Base-by-base conservation (phyloP, 495 filamentous ascomycete genomes). In the Penicillium turbatum region DNA sequence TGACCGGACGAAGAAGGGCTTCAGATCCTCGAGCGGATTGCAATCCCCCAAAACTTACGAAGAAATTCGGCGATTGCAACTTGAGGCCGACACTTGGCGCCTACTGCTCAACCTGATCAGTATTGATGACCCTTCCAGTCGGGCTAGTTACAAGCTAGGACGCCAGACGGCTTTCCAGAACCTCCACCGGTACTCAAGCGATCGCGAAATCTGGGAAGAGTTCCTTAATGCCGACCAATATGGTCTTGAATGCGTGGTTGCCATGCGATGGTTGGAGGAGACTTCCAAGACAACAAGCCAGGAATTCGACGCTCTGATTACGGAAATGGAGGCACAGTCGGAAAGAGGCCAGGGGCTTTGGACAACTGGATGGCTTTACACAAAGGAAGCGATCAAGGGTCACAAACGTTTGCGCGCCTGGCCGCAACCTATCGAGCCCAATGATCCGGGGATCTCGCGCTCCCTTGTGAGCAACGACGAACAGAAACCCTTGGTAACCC, bases 331-430 rank as follows among this genome's bases (percentile, higher is more conserved):
- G 56, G 54, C 57, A 12, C 69, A 73, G 38, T 65, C 87, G 71
- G 81, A 88, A 68, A 68, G 85, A 73, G 72, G 85, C 64, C 69
- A 83, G 73, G 73, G 82, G 61, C 57, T 88, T 2, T 87, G 92
- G 72, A 82, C 87, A 10, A 83, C 89, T 63, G 91, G 92, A 24
- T 96, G 92, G 92, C 78, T 97, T 21, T 87, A 95, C 64, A 96
- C 95, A 1, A 88, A 89, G 56, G 85, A 87, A 61, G 84, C 85
- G 15, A 87, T 98, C 66, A 98, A 98, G 73, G 80, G 85, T 32
- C 84, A 89, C 67, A 98, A 97, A 71, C 86, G 88, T 44, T 61
- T 93, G 46, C 73, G 82, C 34, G 67, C 79, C 68, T 75, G 81
- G 79, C 81, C 84, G 35, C 83, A 83, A 45, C 76, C 79, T 29